These are phyloP conservation scores for Penicillium goetzii DNA, from an alignment of 495 filamentous ascomycete genomes.

Conservation along the genomic window DNA sequence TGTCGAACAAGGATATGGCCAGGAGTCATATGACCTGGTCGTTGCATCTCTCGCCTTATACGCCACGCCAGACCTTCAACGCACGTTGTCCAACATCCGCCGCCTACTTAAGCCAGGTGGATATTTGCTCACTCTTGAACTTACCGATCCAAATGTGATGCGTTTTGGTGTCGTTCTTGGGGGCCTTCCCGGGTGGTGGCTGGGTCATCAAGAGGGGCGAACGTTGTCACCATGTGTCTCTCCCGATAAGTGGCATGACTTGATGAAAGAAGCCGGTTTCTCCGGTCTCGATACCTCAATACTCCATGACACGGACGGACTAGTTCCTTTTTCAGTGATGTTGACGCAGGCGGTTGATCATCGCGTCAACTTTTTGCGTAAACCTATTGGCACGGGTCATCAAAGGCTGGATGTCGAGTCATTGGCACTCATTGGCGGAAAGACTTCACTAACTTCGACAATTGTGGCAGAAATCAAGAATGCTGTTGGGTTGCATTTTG, in stretches of 20 bases:
- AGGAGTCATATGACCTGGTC: conserved; percentile 54
- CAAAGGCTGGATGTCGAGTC: conserved; percentile 17
- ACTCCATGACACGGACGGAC: conserved; percentile 17
- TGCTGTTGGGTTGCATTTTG: conserved; percentile 19
- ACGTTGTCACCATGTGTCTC: conserved; percentile 39
- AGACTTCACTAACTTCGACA: conserved; percentile 13
- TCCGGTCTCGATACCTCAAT: conserved; percentile 49
- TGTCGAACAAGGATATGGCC: conserved; percentile 47
- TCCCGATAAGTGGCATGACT: conserved; percentile 38
- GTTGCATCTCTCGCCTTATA: conserved; percentile 31
- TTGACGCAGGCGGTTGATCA: conserved; percentile 50
- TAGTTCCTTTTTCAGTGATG: conserved; percentile 46
- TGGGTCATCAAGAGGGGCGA: conserved; percentile 50
- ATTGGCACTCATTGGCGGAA: conserved; percentile 36
- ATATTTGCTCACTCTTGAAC: conserved; percentile 51
- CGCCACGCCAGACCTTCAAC: conserved; percentile 31
- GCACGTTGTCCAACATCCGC: conserved; percentile 31
- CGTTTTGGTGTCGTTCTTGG: conserved; percentile 40
- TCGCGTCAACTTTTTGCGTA: conserved; percentile 33
- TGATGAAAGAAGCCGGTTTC: conserved; percentile 48
- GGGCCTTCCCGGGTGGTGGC: conserved; percentile 57
- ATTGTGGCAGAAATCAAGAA: conserved; percentile 19
- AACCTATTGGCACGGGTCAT: conserved; percentile 26
- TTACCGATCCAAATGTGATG: conserved; percentile 40
- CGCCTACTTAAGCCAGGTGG: conserved; percentile 59